Base-by-base conservation (phyloP, 768 basidiomycete genomes). In the Rhizopogon vulgaris region DNA sequence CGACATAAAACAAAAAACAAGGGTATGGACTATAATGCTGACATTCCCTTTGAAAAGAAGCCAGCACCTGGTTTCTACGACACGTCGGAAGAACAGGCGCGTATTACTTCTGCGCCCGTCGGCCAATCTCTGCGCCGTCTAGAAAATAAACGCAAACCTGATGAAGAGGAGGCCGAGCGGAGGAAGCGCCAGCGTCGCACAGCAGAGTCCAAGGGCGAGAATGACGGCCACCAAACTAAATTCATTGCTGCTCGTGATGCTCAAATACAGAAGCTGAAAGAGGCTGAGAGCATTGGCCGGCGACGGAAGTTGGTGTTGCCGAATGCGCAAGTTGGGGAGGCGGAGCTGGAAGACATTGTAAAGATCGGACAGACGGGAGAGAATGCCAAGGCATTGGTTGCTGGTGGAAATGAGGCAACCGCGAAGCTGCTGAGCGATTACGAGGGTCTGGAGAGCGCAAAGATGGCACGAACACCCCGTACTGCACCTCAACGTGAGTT, bases 1-100 rank as follows among this genome's bases (percentile, higher is more conserved):
- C 87, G 94, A 22, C 82, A 87, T 63, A 96, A 97, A 73, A 82
- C 87, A 4, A 98, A 98, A 73, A 86, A 87, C 71, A 95, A 90
- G 69, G 94, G 94, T 51, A 98, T 98, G 96, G 95, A 96, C 69
- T 99, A 98, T 72, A 99, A 97, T 62, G 83, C 93, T 47, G 96
- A 99, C 64, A 96, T 97, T 58, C 96, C 96, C 0, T 98, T 98
- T 65, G 96, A 99, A 73, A 97, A 98, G 74, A 90, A 90, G 63
- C 78, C 96, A 0, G 94, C 92, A 0, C 72, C 94, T 9, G 96
- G 96, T 0, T 99, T 99, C 72, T 99, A 98, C 69, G 96, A 99
- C 65, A 94, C 91, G 2, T 79, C 86, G 0, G 96, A 95, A 58
- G 96, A 99, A 64, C 87, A 94, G 62, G 87, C 92, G 4, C 87